Percentiles rank a stretch among this genome's conserved stretches.
These are phyloP conservation scores for Nicotiana obtusifolia DNA, from an alignment of 257 asterid species.

Conservation along the genomic window DNA sequence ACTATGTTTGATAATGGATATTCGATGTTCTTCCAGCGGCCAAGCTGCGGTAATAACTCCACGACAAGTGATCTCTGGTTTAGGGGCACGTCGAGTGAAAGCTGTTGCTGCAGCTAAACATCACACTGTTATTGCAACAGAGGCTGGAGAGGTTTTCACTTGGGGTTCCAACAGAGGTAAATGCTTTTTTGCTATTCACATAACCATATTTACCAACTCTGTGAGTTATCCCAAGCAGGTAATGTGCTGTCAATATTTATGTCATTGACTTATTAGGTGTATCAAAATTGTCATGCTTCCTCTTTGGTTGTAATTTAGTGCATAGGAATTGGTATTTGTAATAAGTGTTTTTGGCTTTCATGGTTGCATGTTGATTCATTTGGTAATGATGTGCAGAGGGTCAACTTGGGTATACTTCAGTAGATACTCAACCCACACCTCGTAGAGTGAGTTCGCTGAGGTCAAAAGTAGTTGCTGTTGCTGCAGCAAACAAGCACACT, in stretches of 20 bases:
- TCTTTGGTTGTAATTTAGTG: background rate
- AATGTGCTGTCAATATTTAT: background rate
- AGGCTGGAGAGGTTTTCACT: conserved; percentile 92
- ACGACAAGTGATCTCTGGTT: conserved; percentile 81
- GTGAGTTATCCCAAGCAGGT: background rate
- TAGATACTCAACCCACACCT: conserved; percentile 95
- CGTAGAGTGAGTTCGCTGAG: conserved; percentile 85
- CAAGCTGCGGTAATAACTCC: conserved; percentile 99
- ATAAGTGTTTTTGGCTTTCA: background rate
- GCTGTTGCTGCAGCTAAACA: conserved; percentile 98
- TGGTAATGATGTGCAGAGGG: conserved; percentile 66
- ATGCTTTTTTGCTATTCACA: background rate
- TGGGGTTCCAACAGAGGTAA: conserved; percentile 99
- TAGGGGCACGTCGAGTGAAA: conserved; percentile 86
- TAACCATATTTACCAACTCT: background rate
- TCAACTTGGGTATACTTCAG: conserved; percentile 98
- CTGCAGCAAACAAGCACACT: conserved; percentile 98
- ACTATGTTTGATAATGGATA: background rate
- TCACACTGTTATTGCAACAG: conserved; percentile 91
- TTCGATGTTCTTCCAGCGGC: conserved; percentile 50
- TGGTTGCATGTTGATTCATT: conserved; percentile 10
- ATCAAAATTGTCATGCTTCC: conserved; percentile 6
- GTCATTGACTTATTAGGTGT: background rate
- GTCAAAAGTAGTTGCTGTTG: conserved; percentile 71
- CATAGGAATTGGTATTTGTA: background rate